Evolutionary conservation across 176 grass and related monocot species (phyloP), one percentile per base, ranked within the genome.

Genomic region (Pontederia crassipes): DNA sequence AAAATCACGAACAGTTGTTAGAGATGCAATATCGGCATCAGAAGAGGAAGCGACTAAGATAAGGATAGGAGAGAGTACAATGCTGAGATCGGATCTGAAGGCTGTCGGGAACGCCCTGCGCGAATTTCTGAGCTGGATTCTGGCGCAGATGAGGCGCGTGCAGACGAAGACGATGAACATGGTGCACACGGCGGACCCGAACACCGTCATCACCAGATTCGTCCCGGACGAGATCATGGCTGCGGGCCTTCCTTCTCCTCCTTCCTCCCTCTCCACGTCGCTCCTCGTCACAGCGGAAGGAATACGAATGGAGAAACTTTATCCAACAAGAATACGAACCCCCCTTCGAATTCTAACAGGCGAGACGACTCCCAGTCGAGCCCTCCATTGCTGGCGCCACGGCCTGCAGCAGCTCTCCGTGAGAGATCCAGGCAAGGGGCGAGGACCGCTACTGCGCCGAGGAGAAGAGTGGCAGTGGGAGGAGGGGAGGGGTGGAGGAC

Each of bases 131-230:
- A 89, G 87, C 35, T 81, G 84, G 53, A 81, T 28, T 53, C 89
- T 68, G 8, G 81, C 81, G 87, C 93, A 98, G 76, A 85, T 81
- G 64, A 98, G 82, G 47, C 93, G 77, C 10, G 84, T 72, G 77
- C 93, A 92, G 35, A 98, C 81, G 74, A 89, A 92, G 40, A 86
- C 71, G 72, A 95, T 95, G 72, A 95, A 95, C 73, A 95, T 63
- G 45, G 83, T 73, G 85, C 79, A 92, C 69, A 76, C 79, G 68
- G 87, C 78, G 84, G 92, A 98, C 11, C 93, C 93, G 17, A 88
- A 67, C 52, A 88, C 84, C 73, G 79, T 91, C 12, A 83, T 89
- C 52, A 89, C 82, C 72, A 74, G 51, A 73, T 79, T 85, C 63
- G 68, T 71, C 78, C 72, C 75, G 69, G 71, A 57, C 60, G 59